Evolutionary conservation across 495 filamentous ascomycete species (phyloP), one percentile per base, ranked within the genome.

Genomic region (Tuber magnatum): DNA sequence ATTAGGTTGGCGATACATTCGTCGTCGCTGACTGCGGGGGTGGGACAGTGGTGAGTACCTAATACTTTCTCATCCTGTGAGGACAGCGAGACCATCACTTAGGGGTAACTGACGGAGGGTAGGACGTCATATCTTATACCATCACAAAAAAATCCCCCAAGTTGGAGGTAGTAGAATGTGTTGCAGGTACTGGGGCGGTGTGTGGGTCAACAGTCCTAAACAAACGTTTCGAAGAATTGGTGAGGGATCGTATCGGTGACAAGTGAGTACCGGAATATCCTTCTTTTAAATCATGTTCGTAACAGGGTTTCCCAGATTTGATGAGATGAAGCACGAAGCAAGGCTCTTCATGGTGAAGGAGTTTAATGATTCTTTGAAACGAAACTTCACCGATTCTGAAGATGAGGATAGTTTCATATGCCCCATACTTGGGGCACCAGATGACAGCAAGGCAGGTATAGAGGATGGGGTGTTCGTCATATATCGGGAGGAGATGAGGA

Each of bases 21-120:
- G 86, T 93, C 70, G 85, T 93, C 5, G 91, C 89, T 77, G 91
- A 93, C 82, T 91, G 89, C 0, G 90, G 91, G 42, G 91, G 91
- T 28, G 91, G 90, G 0, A 92, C 91, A 0, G 91, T 93, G 0
- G 76, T 77, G 75, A 32, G 76, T 69, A 43, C 42, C 3, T 6
- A 41, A 56, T 41, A 22, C 28, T 41, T 41, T 43, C 28, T 41
- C 20, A 20, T 12, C 39, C 61, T 69, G 40, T 35, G 10, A 40
- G 16, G 43, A 28, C 8, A 5, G 12, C 0, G 8, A 38, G 46
- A 35, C n/a, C 32, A 73, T 32, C 6, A 39, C 20, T 28, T 81
- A 22, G 82, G 16, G 39, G 14, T 2, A 6, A 28, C 72, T 73
- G 28, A 73, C 22, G 20, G 9, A 24, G 38, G 38, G 10, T 51